phyloP scores from a whole-genome alignment of 106 monocot genomes.

The Amphibolis antarctica region DNA sequence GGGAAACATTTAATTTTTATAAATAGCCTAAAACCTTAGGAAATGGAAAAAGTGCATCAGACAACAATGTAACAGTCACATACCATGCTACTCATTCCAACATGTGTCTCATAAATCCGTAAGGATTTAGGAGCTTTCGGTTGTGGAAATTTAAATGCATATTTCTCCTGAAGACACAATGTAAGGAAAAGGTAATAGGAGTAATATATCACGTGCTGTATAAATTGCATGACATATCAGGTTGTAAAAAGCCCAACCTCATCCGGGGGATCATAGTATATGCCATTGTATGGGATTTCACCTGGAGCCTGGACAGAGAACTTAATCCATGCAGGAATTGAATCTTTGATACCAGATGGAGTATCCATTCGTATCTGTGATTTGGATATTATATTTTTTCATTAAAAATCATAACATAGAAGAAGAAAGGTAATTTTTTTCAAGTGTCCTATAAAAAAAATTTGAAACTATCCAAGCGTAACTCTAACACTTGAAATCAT shows the following conservation, averaged over 20 bases:
- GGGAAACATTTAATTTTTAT: too few relatives aligned
- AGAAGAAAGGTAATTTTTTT: too few relatives aligned
- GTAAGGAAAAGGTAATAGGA: background rate
- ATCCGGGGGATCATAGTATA: slow-evolving; percentile 96
- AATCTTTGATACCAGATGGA: slow-evolving; percentile 88
- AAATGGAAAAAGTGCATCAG: background rate
- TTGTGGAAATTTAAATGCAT: slow-evolving; percentile 76
- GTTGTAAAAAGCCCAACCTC: slow-evolving; percentile 33
- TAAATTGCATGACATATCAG: background rate
- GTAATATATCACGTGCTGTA: background rate
- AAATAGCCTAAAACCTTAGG: slow-evolving; percentile 1
- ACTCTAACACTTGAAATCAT: too few relatives aligned
- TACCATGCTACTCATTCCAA: slow-evolving; percentile 99
- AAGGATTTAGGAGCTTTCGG: slow-evolving; percentile 84
- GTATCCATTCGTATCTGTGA: slow-evolving; percentile 93
- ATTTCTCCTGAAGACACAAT: slow-evolving; percentile 45
- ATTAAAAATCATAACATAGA: background rate
- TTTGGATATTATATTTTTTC: background rate
- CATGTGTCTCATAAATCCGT: slow-evolving; percentile 94
- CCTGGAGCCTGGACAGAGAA: slow-evolving; percentile 89
- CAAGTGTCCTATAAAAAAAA: too few relatives aligned
- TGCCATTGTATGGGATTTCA: slow-evolving; percentile 95
- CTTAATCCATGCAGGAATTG: slow-evolving; percentile 99
- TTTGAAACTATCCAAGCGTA: too few relatives aligned
- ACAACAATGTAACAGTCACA: slow-evolving; percentile 2